phyloP scores from a whole-genome alignment of 2,329 filamentous ascomycete genomes.

The Phoma sp. region DNA sequence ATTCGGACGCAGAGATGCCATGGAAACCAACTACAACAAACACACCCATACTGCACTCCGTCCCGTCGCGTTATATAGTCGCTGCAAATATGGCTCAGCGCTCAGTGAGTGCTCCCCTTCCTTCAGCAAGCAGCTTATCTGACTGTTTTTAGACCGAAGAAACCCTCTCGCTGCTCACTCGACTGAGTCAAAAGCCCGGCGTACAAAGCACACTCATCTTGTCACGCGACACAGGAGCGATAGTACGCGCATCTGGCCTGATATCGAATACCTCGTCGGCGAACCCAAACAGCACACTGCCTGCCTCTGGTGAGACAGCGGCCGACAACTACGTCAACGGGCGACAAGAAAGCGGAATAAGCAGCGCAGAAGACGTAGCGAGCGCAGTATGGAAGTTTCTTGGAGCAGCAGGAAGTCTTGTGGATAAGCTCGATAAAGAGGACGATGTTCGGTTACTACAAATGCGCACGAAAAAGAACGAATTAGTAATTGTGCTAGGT shows the following conservation, averaged over 20 bases:
- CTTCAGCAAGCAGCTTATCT: not conserved
- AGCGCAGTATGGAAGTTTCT: constrained; percentile 79
- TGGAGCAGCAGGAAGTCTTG: constrained; percentile 70
- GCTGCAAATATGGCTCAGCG: constrained; percentile 36
- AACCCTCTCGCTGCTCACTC: constrained; percentile 69
- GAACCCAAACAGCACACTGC: constrained; percentile 51
- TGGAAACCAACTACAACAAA: constrained; percentile 23
- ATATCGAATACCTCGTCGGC: constrained; percentile 65
- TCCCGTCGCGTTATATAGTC: not conserved
- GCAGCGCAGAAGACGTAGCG: constrained; percentile 75
- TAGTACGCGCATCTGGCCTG: constrained; percentile 77
- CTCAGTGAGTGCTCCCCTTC: constrained; percentile 29
- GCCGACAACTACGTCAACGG: constrained; percentile 43
- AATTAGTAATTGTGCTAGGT: constrained; percentile 80
- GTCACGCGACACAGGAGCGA: constrained; percentile 73
- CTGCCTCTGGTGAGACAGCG: constrained; percentile 42
- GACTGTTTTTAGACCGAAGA: constrained; percentile 56
- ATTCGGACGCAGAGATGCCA: constrained; percentile 25
- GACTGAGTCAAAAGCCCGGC: constrained; percentile 77
- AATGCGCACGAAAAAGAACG: constrained; percentile 83
- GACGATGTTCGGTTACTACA: constrained; percentile 80
- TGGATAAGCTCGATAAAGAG: constrained; percentile 77
- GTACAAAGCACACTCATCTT: constrained; percentile 81
- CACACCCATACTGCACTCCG: not conserved
- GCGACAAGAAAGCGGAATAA: constrained; percentile 56